Evolutionary conservation across 768 basidiomycete species (phyloP).

Genomic region (Amanita phalloides): DNA sequence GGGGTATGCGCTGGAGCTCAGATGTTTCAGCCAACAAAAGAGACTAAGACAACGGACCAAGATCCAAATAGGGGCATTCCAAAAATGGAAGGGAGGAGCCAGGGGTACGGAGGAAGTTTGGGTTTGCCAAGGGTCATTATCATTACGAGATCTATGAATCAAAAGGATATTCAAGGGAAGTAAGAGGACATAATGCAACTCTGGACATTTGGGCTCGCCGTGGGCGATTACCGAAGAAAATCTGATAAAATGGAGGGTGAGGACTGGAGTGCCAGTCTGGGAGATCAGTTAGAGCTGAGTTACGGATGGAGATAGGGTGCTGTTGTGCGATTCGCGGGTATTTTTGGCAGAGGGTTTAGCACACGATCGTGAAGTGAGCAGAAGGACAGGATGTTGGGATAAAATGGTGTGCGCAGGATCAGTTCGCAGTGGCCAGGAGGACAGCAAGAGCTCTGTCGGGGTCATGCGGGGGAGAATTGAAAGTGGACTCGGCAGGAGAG

Average conservation of each 20-base stretch:
- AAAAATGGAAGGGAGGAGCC: not conserved
- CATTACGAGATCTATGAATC: not conserved
- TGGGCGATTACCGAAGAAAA: not conserved
- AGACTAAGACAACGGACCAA: not conserved
- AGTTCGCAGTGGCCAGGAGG: not conserved
- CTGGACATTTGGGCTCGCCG: not conserved
- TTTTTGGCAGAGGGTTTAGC: not conserved
- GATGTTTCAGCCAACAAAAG: not conserved
- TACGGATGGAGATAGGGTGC: not conserved
- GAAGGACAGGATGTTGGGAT: not conserved
- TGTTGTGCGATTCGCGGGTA: not conserved
- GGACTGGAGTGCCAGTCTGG: too few relatives aligned
- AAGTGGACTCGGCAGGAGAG: not conserved
- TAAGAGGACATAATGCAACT: not conserved
- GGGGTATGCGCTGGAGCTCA: not conserved
- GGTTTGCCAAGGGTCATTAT: not conserved
- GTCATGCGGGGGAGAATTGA: not conserved
- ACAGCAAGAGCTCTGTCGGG: not conserved
- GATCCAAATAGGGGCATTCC: not conserved
- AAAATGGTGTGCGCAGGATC: not conserved
- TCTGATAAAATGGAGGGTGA: not conserved
- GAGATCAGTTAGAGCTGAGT: not conserved
- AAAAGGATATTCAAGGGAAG: not conserved
- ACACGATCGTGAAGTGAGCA: not conserved
- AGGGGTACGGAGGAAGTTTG: not conserved